These are phyloP conservation scores for Alternaria ventricosa DNA, from an alignment of 2,329 filamentous ascomycete genomes.

Conservation along the genomic window DNA sequence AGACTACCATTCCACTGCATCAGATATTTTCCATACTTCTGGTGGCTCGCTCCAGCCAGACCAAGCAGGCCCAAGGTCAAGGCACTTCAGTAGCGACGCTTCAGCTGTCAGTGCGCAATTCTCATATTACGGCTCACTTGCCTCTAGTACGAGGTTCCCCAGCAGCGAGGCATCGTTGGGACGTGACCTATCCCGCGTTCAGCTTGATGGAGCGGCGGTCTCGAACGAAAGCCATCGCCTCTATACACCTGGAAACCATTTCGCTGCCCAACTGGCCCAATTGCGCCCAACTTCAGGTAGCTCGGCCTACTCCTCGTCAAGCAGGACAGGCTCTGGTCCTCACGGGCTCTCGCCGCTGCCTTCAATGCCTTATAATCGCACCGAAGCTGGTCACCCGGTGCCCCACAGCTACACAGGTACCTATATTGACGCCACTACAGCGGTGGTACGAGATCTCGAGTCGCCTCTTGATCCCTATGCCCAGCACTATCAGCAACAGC, in stretches of 20 bases:
- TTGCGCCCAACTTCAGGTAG: not conserved
- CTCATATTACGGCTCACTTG: slow-evolving; percentile 40
- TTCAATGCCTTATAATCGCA: slow-evolving; percentile 30
- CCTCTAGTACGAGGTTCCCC: slow-evolving; percentile 29
- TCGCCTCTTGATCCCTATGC: slow-evolving; percentile 37
- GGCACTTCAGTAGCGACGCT: slow-evolving; percentile 31
- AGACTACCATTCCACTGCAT: not conserved
- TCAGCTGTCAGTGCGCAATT: slow-evolving; percentile 39
- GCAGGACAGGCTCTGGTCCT: not conserved
- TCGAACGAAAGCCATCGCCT: slow-evolving; percentile 10
- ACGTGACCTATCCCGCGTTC: slow-evolving; percentile 16
- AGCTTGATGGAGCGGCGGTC: slow-evolving; percentile 29
- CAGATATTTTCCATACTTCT: not conserved
- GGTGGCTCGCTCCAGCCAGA: not conserved
- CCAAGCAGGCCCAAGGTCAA: not conserved
- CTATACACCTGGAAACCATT: not conserved
- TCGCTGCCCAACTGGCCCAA: not conserved
- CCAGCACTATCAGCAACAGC: slow-evolving; percentile 17
- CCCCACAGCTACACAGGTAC: not conserved
- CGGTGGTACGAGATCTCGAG: slow-evolving; percentile 24
- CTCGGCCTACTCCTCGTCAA: slow-evolving; percentile 16
- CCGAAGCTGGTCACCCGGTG: slow-evolving; percentile 7
- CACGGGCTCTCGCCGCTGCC: slow-evolving; percentile 24
- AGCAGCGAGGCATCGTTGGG: slow-evolving; percentile 30
- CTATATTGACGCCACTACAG: slow-evolving; percentile 25